Conservation (phyloP, 176 grass and related monocot genomes). For the Aegilops umbellulata region DNA sequence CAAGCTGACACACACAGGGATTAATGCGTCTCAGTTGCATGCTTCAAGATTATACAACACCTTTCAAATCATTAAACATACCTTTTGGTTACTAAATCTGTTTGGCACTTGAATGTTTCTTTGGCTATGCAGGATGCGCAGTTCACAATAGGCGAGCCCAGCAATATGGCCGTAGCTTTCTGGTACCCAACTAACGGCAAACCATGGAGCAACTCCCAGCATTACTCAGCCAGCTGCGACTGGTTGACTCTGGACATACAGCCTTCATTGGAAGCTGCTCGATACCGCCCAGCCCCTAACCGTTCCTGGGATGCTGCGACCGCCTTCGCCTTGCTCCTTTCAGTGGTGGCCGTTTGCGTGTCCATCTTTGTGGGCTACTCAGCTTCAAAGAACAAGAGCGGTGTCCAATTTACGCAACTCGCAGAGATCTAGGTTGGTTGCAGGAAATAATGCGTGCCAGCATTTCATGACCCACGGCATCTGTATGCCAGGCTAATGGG, state of each 20-base stretch:
- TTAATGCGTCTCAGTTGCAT: not conserved
- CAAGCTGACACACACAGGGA: not conserved
- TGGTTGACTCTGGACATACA: slow-evolving; percentile 84
- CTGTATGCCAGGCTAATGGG: not conserved
- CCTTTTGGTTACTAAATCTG: not conserved
- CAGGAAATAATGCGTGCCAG: not conserved
- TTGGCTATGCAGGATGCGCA: slow-evolving; percentile 77
- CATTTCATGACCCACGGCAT: not conserved
- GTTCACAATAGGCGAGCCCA: slow-evolving; percentile 82
- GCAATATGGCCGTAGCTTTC: slow-evolving; percentile 76
- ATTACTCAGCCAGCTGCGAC: slow-evolving; percentile 92
- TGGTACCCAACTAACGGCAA: slow-evolving; percentile 84
- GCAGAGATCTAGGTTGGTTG: slow-evolving; percentile 34
- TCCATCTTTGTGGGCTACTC: slow-evolving; percentile 75
- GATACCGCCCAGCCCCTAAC: slow-evolving; percentile 46
- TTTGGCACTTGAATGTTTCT: slow-evolving; percentile 8
- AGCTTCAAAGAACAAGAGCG: slow-evolving; percentile 66
- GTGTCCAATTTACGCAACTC: slow-evolving; percentile 69
- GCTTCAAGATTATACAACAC: not conserved
- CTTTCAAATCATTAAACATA: not conserved
- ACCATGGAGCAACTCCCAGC: slow-evolving; percentile 68
- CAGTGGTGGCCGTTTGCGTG: slow-evolving; percentile 67
- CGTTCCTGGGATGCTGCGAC: slow-evolving; percentile 83
- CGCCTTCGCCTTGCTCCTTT: slow-evolving; percentile 81
- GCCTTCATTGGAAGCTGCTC: slow-evolving; percentile 40